Base-by-base conservation (phyloP, 495 filamentous ascomycete species). In the Neurospora pannonica region DNA sequence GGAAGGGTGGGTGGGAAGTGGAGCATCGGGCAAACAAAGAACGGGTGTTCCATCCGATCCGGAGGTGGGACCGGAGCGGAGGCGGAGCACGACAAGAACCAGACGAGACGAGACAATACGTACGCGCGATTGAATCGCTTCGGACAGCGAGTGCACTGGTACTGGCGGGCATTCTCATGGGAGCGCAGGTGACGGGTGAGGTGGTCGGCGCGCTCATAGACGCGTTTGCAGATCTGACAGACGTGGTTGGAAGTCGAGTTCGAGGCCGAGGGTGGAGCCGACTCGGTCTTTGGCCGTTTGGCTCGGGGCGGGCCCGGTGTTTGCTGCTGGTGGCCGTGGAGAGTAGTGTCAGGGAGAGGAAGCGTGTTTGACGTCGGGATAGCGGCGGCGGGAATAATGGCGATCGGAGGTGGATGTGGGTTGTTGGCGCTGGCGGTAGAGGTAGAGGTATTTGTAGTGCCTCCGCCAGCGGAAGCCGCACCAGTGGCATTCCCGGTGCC, bases 71-170 rank as follows among this genome's bases (percentile, higher is more conserved):
- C 42, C 42, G 42, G 42, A 43, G 17, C 42, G n/a, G 62, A 36
- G n/a, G 31, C 15, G 21, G 67, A 17, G 19, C 46, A 24, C 11
- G 39, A 42, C 39, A 40, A 3, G 38, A 8, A 8, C 34, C 9
- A 28, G 11, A 46, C 36, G 0, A 15, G 10, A 43, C 17, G 17
- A 36, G 38, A 6, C 5, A 19, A 34, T 42, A 78, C 76, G n/a
- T 72, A 78, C 76, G 77, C 74, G 67, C 77, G 74, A 71, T 77
- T 77, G 71, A 79, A 79, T 17, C 77, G 15, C 71, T 79, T 79
- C 8, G 72, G 72, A 69, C 77, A 79, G 6, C 74, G 72, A 3
- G 76, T 73, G 74, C 77, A 79, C 19, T 75, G 75, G 72, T 78
- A 79, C 43, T 75, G 76, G 10, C 77, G 70, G 15, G 76, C 77